Evolutionary conservation across 441 rosid species (phyloP).

Genomic region (Gossypium laxum): DNA sequence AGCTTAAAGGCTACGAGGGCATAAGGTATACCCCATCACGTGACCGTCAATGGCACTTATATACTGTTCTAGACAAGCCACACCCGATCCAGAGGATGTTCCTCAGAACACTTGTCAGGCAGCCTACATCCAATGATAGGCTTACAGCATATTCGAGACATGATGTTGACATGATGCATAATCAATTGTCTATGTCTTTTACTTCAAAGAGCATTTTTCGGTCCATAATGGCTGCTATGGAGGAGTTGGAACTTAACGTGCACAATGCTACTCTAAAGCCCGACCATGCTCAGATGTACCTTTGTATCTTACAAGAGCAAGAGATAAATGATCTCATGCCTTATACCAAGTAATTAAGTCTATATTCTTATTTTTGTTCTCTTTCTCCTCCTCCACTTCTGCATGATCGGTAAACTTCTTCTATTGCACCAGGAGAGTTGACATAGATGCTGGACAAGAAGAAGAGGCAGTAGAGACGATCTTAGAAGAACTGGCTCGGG

Average conservation of each 20-base stretch:
- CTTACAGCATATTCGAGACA: constrained; percentile 52
- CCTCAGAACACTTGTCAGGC: constrained; percentile 90
- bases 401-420: constrained; percentile 10
- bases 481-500: constrained; percentile 65
- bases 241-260: constrained; percentile 86
- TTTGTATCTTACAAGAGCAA: constrained; percentile 80
- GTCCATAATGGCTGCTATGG: constrained; percentile 88
- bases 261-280: constrained; percentile 73
- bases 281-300: constrained; percentile 95
- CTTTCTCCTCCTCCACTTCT: background rate
- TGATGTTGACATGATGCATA: constrained; percentile 33
- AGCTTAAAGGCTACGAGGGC: constrained; percentile 73
- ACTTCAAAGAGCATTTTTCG: constrained; percentile 77
- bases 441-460: constrained; percentile 55
- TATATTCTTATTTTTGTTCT: constrained; percentile 5
- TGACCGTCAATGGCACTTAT: constrained; percentile 94
- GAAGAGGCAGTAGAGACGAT: constrained; percentile 59
- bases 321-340: constrained; percentile 82
- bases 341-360: constrained; percentile 52
- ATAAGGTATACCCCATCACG: constrained; percentile 69
- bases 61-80: constrained; percentile 76
- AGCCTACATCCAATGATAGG: constrained; percentile 60
- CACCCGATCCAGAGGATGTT: constrained; percentile 79
- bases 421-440: constrained; percentile 59
- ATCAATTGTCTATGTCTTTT: constrained; percentile 47